Base-by-base conservation (phyloP, 345 rosid species). In the Citrus trifoliata region DNA sequence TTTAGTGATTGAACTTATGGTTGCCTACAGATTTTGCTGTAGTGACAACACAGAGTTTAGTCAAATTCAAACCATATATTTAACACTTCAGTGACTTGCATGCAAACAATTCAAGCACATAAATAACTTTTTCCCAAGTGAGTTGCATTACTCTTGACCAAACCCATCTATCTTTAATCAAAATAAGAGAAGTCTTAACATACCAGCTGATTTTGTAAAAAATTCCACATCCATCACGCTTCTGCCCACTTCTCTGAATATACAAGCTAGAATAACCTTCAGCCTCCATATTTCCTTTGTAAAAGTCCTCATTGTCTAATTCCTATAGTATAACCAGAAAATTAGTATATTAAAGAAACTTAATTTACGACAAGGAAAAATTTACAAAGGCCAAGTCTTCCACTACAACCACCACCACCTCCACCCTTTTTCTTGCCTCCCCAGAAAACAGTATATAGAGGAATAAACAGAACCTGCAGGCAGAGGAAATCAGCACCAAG, bases 141-240 rank as follows among this genome's bases (percentile, higher is more conserved):
- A 67, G 68, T 65, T 58, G 19, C 10, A 25, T 35, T 48, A 1
- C 40, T 24, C 33, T n/a, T 12, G 18, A 61, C 10, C 13, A 62
- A 32, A 46, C 14, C 6, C 30, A 28, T 51, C 35, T 66, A 40
- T 59, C 37, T 5, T 38, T 18, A 69, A 58, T 38, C 35, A 40
- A 18, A 62, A 40, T 25, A 27, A 42, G 40, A 14, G 21, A 66
- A 16, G 35, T 35, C 62, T 76, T 8, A 63, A 61, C 77, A 59
- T 88, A 96, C 99, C 97, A 64, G 84, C 84, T 80, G 59, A 80
- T 86, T 86, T 89, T 91, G 82, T 87, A 96, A 85, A 94, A 93
- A 32, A 94, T 93, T 85, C 87, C 98, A 83, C 98, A 94, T 24
- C 99, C 98, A 74, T 96, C 99, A 82, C 90, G 93, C 84, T 93